phyloP scores from a whole-genome alignment of 2,329 filamentous ascomycete genomes.

The Trichoderma sp. region DNA sequence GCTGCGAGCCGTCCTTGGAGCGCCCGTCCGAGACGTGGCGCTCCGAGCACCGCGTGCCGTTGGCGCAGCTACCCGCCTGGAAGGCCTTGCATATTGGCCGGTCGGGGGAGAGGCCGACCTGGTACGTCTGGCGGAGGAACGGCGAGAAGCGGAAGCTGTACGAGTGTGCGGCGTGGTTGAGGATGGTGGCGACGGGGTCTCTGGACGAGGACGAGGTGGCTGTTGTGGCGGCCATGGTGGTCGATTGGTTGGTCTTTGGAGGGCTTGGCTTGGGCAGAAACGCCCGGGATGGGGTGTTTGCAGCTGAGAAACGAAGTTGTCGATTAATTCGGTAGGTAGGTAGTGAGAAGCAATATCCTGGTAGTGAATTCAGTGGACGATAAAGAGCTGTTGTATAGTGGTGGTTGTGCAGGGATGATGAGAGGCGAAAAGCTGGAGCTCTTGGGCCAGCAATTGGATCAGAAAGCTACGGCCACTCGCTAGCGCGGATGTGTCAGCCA shows the following conservation, averaged over 20 bases:
- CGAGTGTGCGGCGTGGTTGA: slow-evolving; percentile 55
- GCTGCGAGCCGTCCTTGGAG: slow-evolving; percentile 51
- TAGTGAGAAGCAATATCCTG: not conserved
- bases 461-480: slow-evolving; percentile 25
- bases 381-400: not conserved
- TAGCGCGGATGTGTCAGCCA: slow-evolving; percentile 27
- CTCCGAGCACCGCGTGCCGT: slow-evolving; percentile 82
- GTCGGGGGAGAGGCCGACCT: slow-evolving; percentile 78
- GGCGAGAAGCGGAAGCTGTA: slow-evolving; percentile 83
- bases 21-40: slow-evolving; percentile 62
- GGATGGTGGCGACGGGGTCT: slow-evolving; percentile 48
- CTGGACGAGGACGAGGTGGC: not conserved
- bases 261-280: not conserved
- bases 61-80: slow-evolving; percentile 80
- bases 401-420: not conserved
- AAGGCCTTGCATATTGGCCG: slow-evolving; percentile 85
- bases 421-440: slow-evolving; percentile 10
- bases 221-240: slow-evolving; percentile 37
- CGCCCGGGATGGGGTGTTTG: not conserved
- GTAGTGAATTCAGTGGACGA: not conserved
- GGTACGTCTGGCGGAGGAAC: slow-evolving; percentile 80
- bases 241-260: not conserved
- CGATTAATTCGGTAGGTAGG: not conserved
- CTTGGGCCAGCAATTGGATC: slow-evolving; percentile 5
- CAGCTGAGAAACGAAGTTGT: not conserved